These are phyloP conservation scores for Claviceps spartinae DNA, from an alignment of 2,329 filamentous ascomycete species.

Conservation along the genomic window DNA sequence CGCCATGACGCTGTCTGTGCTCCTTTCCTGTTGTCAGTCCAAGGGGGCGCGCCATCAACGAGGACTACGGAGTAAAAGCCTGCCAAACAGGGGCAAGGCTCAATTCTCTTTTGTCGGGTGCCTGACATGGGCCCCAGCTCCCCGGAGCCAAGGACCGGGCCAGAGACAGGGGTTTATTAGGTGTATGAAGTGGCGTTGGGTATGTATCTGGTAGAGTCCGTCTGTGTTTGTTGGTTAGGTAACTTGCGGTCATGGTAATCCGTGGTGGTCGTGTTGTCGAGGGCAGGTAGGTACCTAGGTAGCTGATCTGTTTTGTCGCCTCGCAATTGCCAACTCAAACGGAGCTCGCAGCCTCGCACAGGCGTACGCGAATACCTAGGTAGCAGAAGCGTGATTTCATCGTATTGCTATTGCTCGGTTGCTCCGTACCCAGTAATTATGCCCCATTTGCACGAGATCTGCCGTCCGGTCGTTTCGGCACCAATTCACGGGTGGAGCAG, in stretches of 20 bases:
- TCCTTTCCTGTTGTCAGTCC: neutral
- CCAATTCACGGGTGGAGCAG: neutral
- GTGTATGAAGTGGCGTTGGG: conserved; percentile 2
- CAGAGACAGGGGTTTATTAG: conserved; percentile 2
- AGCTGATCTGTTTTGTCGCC: neutral
- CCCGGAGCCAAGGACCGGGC: conserved; percentile 6
- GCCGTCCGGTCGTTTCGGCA: neutral
- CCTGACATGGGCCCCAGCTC: conserved; percentile 7
- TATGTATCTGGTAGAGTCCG: neutral
- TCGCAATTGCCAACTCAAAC: conserved; percentile 2
- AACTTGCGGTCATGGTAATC: too few relatives aligned
- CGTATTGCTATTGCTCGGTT: neutral
- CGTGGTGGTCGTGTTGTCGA: neutral
- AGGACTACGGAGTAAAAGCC: conserved; percentile 1
- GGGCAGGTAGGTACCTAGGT: neutral
- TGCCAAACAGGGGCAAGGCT: conserved; percentile 3
- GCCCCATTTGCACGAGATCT: neutral
- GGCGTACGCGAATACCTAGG: neutral
- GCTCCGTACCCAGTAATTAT: neutral
- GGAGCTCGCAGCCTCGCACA: neutral
- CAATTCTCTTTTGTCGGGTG: conserved; percentile 5
- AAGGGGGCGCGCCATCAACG: neutral
- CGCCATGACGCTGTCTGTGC: neutral
- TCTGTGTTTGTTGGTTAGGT: neutral
- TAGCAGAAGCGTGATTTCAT: neutral